Base-by-base conservation (phyloP, 2,329 filamentous ascomycete species). In the Paraphoma sp. region DNA sequence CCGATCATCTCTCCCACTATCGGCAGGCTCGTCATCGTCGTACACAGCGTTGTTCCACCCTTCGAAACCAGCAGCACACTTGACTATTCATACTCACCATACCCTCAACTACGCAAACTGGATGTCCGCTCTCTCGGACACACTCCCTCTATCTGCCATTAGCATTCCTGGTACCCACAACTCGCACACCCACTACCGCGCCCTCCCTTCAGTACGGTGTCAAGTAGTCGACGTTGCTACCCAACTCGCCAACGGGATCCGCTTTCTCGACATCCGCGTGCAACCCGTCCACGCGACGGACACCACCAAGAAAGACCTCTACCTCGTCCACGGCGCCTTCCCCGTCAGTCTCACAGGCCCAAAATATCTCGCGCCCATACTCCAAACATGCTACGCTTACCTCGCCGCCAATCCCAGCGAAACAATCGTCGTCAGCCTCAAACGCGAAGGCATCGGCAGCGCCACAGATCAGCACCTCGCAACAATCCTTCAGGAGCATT, bases 151-250 rank as follows among this genome's bases (percentile, higher is more conserved):
- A 4, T 90, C 91, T 1, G 84, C 89, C 2, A 86, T 99, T 48
- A 95, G 90, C 48, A 95, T 98, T 60, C 95, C 95, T 0, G 95
- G 95, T 62, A 97, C 95, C 0, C 95, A 99, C 82, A 98, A 99
- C 79, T 92, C 91, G 16, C 92, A 95, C 6, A 96, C 93, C 9
- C 89, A 86, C 79, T 84, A 96, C 81, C 84, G 86, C 47, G 93
- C 95, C 11, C 84, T 97, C 5, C 95, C 95, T 1, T 96, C 92
- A 1, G 95, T 98, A 38, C 90, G 95, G 40, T 98, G 95, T 77
- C 95, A 99, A 79, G 89, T 91, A 33, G 92, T 93, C 16, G 82
- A 86, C 58, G 84, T 96, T 5, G 82, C 83, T 47, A 86, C 89
- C 51, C 95, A 99, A 78, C 86, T 99, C 29, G 83, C 88, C 54